Conservation (phyloP, 2,329 filamentous ascomycete species). For the Periconia macrospinosa region DNA sequence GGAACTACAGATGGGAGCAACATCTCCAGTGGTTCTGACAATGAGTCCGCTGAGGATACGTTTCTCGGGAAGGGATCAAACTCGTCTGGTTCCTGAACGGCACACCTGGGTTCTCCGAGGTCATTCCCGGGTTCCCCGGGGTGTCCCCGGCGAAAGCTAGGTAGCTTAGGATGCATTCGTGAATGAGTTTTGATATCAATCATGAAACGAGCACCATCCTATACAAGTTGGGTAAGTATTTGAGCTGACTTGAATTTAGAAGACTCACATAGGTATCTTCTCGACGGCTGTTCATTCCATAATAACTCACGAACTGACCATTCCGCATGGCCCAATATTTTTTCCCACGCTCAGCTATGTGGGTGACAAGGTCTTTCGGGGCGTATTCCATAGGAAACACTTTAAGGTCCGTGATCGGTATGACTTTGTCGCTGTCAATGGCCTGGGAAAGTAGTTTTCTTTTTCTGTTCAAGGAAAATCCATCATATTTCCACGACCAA, state of each 20-base stretch:
- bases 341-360: not conserved
- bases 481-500: not conserved
- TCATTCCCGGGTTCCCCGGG: not conserved
- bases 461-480: not conserved
- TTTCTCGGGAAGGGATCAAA: not conserved
- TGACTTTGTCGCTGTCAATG: not conserved
- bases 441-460: not conserved
- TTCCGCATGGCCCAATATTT: not conserved
- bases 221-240: not conserved
- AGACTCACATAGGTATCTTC: not conserved
- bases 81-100: not conserved
- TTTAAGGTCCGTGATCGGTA: not conserved
- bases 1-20: not conserved
- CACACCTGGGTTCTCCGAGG: not conserved
- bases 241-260: not conserved
- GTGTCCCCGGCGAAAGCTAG: no score
- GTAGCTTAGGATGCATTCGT: not conserved
- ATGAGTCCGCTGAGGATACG: not conserved
- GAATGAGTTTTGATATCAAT: not conserved
- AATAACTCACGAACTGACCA: not conserved
- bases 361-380: not conserved
- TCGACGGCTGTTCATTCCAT: not conserved
- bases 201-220: not conserved
- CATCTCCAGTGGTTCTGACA: not conserved
- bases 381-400: not conserved